phyloP scores from a whole-genome alignment of 2,329 filamentous ascomycete genomes.

The Pseudocercospora cruenta region DNA sequence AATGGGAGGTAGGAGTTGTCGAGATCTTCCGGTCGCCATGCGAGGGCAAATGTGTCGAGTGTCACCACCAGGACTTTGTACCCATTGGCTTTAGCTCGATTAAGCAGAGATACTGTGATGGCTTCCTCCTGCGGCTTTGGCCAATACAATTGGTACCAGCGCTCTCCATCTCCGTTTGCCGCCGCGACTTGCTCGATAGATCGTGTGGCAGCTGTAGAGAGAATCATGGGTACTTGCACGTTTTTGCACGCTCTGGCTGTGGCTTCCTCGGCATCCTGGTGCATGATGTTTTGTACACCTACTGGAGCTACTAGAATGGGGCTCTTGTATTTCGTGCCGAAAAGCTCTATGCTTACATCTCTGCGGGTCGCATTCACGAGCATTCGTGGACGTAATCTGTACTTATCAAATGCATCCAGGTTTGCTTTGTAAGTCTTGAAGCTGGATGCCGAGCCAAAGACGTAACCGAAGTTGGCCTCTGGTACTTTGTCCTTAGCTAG shows the following conservation, averaged over 20 bases:
- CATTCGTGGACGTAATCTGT: slow-evolving; percentile 46
- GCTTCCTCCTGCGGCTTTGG: slow-evolving; percentile 64
- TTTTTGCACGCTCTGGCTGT: slow-evolving; percentile 65
- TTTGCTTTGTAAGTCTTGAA: slow-evolving; percentile 44
- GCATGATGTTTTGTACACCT: slow-evolving; percentile 70
- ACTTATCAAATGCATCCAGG: slow-evolving; percentile 44
- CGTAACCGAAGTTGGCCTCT: slow-evolving; percentile 45
- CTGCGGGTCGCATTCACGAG: slow-evolving; percentile 44
- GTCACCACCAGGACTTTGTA: slow-evolving; percentile 72
- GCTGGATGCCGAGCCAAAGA: slow-evolving; percentile 44
- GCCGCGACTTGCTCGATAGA: slow-evolving; percentile 69
- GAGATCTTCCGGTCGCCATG: slow-evolving; percentile 62
- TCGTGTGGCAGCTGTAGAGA: slow-evolving; percentile 67
- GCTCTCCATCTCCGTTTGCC: slow-evolving; percentile 54
- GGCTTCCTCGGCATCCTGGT: slow-evolving; percentile 66
- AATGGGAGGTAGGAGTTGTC: slow-evolving; percentile 31
- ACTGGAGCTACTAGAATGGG: slow-evolving; percentile 69
- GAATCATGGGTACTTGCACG: slow-evolving; percentile 65
- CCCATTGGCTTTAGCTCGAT: slow-evolving; percentile 63
- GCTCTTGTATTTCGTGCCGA: slow-evolving; percentile 50
- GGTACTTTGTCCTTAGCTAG: slow-evolving; percentile 41
- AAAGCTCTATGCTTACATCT: slow-evolving; percentile 31
- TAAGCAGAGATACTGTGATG: slow-evolving; percentile 66
- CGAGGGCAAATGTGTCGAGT: slow-evolving; percentile 70
- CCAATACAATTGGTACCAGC: slow-evolving; percentile 63